A percentile compares a stretch with the other conserved stretches of the same genome.
phyloP scores from a whole-genome alignment of 129 eudicot genomes.

The Apium graveolens region DNA sequence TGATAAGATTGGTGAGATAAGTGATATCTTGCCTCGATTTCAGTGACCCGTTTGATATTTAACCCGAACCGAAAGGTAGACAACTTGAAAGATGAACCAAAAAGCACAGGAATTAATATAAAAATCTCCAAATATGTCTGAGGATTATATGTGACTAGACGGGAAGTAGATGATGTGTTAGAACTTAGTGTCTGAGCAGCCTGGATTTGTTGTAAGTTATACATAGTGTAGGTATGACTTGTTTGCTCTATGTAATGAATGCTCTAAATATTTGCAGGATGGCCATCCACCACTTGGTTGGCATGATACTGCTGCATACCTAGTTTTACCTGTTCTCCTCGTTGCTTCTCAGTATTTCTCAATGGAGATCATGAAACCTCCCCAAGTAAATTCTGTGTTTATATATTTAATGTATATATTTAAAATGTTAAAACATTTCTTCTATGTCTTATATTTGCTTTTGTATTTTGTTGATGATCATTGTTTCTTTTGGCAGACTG shows the following conservation, averaged over 20 bases:
- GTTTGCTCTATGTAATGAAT: background rate
- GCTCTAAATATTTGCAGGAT: constrained; percentile 45
- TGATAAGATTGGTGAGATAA: too few relatives aligned
- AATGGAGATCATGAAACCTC: constrained; percentile 99
- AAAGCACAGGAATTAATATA: background rate
- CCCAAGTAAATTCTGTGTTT: constrained; percentile 52
- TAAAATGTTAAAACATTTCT: constrained; percentile 1
- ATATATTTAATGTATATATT: background rate
- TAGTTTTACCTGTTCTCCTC: constrained; percentile 88
- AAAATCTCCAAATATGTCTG: background rate
- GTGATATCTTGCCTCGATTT: too few relatives aligned
- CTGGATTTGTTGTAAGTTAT: background rate
- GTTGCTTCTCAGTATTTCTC: constrained; percentile 87
- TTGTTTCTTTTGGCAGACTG: constrained; percentile 56
- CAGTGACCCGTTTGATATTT: too few relatives aligned
- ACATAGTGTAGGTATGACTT: background rate
- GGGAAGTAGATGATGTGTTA: background rate
- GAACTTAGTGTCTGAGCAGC: background rate
- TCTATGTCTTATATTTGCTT: background rate
- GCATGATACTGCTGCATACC: constrained; percentile 86
- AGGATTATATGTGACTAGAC: background rate
- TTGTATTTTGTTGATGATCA: constrained; percentile 6
- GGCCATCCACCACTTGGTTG: constrained; percentile 99
- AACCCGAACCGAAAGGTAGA: background rate
- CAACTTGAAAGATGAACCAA: background rate